phyloP scores from a whole-genome alignment of 164 flowering plant species.

The Chloranthus sessilifolius region DNA sequence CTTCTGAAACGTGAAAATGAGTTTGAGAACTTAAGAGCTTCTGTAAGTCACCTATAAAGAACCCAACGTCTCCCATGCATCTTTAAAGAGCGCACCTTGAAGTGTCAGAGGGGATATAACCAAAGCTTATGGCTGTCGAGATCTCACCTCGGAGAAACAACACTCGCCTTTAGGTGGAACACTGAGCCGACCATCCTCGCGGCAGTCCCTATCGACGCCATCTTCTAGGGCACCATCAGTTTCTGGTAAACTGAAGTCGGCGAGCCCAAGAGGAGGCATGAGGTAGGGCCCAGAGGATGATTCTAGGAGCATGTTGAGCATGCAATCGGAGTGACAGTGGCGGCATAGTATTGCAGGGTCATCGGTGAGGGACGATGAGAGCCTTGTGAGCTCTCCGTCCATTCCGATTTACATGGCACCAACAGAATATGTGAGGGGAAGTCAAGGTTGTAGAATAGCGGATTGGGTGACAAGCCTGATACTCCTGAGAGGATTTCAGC shows the following conservation, averaged over 20 bases:
- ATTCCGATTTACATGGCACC: conserved; percentile 67
- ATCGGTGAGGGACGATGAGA: too few relatives aligned
- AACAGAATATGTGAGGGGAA: conserved; percentile 49
- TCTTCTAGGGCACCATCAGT: conserved; percentile 30
- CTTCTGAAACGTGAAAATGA: conserved; percentile 48
- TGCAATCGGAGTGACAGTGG: conserved; percentile 47
- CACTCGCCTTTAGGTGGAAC: conserved; percentile 36
- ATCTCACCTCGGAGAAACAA: conserved; percentile 30
- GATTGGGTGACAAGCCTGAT: conserved; percentile 44
- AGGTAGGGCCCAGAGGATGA: conserved; percentile 46
- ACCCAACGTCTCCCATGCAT: conserved; percentile 27
- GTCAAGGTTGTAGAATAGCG: conserved; percentile 35
- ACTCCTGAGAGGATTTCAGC: conserved; percentile 34
- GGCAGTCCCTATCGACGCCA: conserved; percentile 56
- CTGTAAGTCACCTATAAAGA: conserved; percentile 38
- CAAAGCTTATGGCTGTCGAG: conserved; percentile 31
- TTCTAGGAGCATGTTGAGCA: too few relatives aligned
- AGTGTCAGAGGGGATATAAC: conserved; percentile 38
- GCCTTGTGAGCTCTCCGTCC: conserved; percentile 55
- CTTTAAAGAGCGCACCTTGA: conserved; percentile 43
- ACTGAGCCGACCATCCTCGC: conserved; percentile 30
- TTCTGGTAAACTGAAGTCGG: too few relatives aligned
- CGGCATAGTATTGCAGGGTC: conserved; percentile 70
- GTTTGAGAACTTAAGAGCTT: conserved; percentile 45
- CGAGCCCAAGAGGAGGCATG: too few relatives aligned